Evolutionary conservation across 2,329 filamentous ascomycete species (phyloP).

Genomic region (Thermochaetoides dissita): DNA sequence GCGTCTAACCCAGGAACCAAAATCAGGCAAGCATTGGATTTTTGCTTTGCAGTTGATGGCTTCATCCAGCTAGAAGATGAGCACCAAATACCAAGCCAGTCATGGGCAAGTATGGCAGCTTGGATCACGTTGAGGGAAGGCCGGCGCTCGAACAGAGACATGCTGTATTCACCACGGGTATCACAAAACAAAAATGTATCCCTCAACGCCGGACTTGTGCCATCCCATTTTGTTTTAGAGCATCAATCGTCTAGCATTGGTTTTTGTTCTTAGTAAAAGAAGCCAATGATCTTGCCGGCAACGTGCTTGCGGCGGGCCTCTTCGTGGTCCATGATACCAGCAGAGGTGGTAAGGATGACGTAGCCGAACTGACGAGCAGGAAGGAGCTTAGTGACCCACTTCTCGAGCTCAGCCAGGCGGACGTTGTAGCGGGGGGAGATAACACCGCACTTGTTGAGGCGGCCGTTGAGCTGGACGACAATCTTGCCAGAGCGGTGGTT

Average conservation of each 20-base stretch:
- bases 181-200: constrained; percentile 6
- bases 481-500: constrained; percentile 99
- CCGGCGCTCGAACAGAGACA: too few species aligned
- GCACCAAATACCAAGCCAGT: too few species aligned
- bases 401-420: constrained; percentile 93
- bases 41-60: too few species aligned
- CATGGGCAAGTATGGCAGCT: too few species aligned
- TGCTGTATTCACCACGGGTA: constrained; percentile 3
- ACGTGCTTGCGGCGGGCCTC: constrained; percentile 99
- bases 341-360: constrained; percentile 96
- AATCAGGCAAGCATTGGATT: too few species aligned
- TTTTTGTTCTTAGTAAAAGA: constrained; percentile 69
- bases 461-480: constrained; percentile 97
- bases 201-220: constrained; percentile 10
- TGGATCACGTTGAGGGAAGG: too few species aligned
- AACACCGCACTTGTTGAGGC: constrained; percentile 98
- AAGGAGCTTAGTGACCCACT: constrained; percentile 98
- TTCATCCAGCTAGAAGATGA: too few species aligned
- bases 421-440: constrained; percentile 99
- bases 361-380: constrained; percentile 99
- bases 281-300: constrained; percentile 96
- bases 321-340: constrained; percentile 99
- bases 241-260: constrained; percentile 8
- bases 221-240: constrained; percentile 4
- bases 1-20: too few species aligned